Percentiles rank a stretch among this genome's conserved stretches.
Evolutionary conservation across 305 asterid genomes (phyloP).

Genomic region (Fraxinus dipetala): DNA sequence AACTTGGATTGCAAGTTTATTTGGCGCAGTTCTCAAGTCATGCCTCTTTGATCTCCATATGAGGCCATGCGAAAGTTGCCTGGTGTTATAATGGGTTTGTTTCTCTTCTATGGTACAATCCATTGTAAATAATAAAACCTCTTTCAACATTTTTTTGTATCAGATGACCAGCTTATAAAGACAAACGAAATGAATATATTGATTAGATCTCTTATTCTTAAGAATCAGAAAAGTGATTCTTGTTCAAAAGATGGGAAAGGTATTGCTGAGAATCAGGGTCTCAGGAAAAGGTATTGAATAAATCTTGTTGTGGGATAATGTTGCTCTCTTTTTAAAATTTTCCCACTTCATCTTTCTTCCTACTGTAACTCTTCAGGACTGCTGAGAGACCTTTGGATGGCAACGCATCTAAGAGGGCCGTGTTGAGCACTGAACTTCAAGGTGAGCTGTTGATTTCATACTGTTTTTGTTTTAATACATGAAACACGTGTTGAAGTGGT

Average conservation of each 20-base stretch:
- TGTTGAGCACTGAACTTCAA: conserved; percentile 48
- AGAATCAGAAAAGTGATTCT: conserved; percentile 64
- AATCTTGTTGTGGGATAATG: conserved; percentile 15
- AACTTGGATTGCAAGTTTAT: not conserved
- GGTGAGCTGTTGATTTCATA: conserved; percentile 35
- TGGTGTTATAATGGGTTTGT: not conserved
- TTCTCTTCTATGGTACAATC: not conserved
- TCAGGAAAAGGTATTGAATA: conserved; percentile 64
- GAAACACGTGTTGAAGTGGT: not conserved
- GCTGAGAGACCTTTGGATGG: conserved; percentile 65
- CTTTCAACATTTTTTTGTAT: not conserved
- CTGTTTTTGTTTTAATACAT: not conserved
- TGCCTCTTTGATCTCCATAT: not conserved
- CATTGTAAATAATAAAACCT: conserved; percentile 12
- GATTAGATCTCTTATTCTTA: conserved; percentile 75
- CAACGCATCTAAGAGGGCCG: conserved; percentile 60
- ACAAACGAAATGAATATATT: conserved; percentile 78
- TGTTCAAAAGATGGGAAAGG: conserved; percentile 49
- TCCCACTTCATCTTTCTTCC: conserved; percentile 19
- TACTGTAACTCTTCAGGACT: conserved; percentile 42
- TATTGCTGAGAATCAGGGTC: conserved; percentile 40
- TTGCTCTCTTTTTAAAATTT: not conserved
- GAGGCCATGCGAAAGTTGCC: not conserved
- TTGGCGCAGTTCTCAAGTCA: not conserved
- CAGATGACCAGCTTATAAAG: conserved; percentile 72